Evolutionary conservation across 306 rosid species (phyloP).

Genomic region (Leucaena leucocephala): DNA sequence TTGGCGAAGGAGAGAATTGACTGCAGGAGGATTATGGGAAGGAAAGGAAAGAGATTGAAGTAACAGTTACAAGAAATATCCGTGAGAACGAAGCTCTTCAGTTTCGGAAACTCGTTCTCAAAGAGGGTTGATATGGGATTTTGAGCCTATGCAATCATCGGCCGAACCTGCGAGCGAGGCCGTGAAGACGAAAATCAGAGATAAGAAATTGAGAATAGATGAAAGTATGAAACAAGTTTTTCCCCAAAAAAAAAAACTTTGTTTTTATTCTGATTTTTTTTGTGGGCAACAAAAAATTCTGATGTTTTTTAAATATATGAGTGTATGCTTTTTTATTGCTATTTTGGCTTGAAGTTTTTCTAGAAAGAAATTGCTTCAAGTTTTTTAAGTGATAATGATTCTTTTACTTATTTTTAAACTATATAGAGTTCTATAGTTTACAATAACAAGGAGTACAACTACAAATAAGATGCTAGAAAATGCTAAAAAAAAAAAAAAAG

Average conservation of each 20-base stretch:
- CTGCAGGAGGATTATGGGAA: neutral
- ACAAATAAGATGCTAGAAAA: no score
- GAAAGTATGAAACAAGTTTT: neutral
- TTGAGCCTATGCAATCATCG: neutral
- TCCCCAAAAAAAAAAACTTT: no score
- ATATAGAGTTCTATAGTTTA: no score
- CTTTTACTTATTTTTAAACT: neutral
- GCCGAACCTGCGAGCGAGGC: neutral
- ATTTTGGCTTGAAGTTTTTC: neutral
- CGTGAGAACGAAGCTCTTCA: neutral
- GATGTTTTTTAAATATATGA: no score
- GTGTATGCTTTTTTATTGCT: neutral
- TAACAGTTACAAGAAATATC: neutral
- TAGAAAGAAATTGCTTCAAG: neutral
- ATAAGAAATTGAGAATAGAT: constrained; percentile 15
- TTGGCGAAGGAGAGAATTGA: neutral
- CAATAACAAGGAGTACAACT: no score
- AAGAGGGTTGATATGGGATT: neutral
- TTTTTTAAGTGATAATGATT: neutral
- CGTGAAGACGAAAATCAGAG: neutral
- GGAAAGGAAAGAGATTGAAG: neutral
- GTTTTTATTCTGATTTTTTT: neutral
- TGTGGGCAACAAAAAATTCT: no score
- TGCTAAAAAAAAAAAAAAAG: no score
- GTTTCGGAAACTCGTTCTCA: neutral